phyloP scores from a whole-genome alignment of 805 yeast genomes.

The Saturnispora diversa region DNA sequence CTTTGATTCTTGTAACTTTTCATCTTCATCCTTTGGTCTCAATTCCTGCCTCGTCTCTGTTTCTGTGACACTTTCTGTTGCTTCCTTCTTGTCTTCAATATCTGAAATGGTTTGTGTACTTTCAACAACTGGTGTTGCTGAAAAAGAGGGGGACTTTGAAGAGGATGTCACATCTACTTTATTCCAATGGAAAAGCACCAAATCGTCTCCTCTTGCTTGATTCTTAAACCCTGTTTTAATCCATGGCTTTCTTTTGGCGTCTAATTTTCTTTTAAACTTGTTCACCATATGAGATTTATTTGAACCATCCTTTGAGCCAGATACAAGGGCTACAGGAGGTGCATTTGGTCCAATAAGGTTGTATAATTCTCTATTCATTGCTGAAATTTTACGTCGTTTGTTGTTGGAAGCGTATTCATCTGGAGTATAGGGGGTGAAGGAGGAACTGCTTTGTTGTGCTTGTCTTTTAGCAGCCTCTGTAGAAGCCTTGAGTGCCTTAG shows the following conservation, averaged over 20 bases:
- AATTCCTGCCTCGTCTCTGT: background rate
- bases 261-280: constrained; percentile 57
- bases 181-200: constrained; percentile 76
- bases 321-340: constrained; percentile 62
- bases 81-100: background rate
- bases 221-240: constrained; percentile 53
- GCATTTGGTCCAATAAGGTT: constrained; percentile 85
- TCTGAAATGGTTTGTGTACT: background rate
- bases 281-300: constrained; percentile 17
- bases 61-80: background rate
- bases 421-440: constrained; percentile 16
- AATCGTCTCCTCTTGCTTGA: constrained; percentile 40
- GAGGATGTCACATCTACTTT: constrained; percentile 41
- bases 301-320: constrained; percentile 13
- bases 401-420: constrained; percentile 18
- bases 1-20: background rate
- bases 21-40: background rate
- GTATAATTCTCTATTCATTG: constrained; percentile 85
- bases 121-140: background rate
- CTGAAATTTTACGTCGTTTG: constrained; percentile 36
- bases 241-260: constrained; percentile 56
- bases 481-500: constrained; percentile 19
- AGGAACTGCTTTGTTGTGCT: constrained; percentile 7
- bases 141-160: too few relatives aligned
- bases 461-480: constrained; percentile 12